Evolutionary conservation across 768 basidiomycete species (phyloP).

Genomic region (Trichaptum fuscoviolaceum): DNA sequence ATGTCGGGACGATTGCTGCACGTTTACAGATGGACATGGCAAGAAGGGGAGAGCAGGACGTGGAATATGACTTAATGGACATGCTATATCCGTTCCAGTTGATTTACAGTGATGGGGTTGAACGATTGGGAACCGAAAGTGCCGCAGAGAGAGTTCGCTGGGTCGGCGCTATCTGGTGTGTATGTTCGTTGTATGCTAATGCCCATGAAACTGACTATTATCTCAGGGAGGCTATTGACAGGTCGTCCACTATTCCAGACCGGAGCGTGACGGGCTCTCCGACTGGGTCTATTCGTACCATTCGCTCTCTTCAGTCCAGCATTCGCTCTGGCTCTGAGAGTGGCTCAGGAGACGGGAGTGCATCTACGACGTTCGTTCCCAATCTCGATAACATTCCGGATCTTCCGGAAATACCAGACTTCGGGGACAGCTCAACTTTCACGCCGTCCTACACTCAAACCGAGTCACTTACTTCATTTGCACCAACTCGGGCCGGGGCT

Average conservation of each 20-base stretch:
- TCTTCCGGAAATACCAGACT: constrained; percentile 67
- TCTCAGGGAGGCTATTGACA: constrained; percentile 73
- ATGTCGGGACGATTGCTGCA: constrained; percentile 84
- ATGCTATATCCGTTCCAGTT: constrained; percentile 87
- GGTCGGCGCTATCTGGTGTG: constrained; percentile 87
- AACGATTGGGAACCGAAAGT: constrained; percentile 85
- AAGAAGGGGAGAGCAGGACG: constrained; percentile 21
- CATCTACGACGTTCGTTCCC: constrained; percentile 73
- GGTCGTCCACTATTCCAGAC: constrained; percentile 46
- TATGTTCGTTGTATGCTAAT: constrained; percentile 12
- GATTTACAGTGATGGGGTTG: constrained; percentile 84
- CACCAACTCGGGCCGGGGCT: too few species aligned
- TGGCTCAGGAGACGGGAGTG: constrained; percentile 46
- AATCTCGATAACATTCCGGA: constrained; percentile 45
- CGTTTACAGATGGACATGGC: constrained; percentile 35
- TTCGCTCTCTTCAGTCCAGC: constrained; percentile 48
- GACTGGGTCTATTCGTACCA: constrained; percentile 61
- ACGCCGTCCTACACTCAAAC: not conserved
- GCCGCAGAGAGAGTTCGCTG: constrained; percentile 81
- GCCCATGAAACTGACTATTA: not conserved
- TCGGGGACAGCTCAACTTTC: constrained; percentile 21
- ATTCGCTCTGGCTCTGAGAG: constrained; percentile 22
- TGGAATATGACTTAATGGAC: constrained; percentile 48
- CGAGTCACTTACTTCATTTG: not conserved
- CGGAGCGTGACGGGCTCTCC: constrained; percentile 46